Evolutionary conservation across 1,284 basidiomycete species (phyloP).

Genomic region (Tremellales sp.): DNA sequence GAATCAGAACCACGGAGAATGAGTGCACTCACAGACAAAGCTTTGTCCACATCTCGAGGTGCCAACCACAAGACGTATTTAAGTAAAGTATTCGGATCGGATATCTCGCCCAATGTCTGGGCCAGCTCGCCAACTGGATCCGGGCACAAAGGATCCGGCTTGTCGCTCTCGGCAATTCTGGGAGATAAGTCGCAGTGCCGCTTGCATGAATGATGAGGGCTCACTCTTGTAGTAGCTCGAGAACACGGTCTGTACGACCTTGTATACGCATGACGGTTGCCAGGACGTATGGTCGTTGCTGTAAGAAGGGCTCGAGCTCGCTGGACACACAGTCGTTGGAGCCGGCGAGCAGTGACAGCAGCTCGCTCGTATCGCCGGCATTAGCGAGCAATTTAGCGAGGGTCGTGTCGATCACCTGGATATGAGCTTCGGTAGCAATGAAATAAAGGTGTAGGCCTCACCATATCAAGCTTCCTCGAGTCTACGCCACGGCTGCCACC

Average conservation of each 20-base stretch:
- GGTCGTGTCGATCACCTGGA: constrained; percentile 73
- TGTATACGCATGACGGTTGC: constrained; percentile 61
- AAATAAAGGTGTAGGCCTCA: constrained; percentile 9
- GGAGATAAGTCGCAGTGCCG: not conserved
- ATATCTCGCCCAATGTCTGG: constrained; percentile 58
- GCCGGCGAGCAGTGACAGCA: constrained; percentile 60
- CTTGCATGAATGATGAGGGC: constrained; percentile 26
- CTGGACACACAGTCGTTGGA: constrained; percentile 58
- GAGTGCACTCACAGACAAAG: constrained; percentile 58
- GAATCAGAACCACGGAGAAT: not conserved
- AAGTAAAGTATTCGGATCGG: constrained; percentile 61
- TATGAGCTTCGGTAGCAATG: not conserved
- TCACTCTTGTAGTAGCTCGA: constrained; percentile 69
- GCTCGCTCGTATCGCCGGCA: constrained; percentile 59
- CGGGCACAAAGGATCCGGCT: constrained; percentile 60
- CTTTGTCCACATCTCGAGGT: constrained; percentile 62
- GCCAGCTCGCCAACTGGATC: constrained; percentile 70
- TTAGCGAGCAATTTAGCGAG: constrained; percentile 69
- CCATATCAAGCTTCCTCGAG: constrained; percentile 48
- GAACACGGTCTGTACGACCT: constrained; percentile 59
- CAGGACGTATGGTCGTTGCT: constrained; percentile 61
- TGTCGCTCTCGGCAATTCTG: constrained; percentile 68
- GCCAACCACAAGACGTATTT: constrained; percentile 79
- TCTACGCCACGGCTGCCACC: constrained; percentile 34
- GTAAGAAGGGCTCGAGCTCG: constrained; percentile 64